A percentile compares a stretch with the other conserved stretches of the same genome.
phyloP scores from a whole-genome alignment of 1,284 basidiomycete genomes.

The Cerioporus squamosus region DNA sequence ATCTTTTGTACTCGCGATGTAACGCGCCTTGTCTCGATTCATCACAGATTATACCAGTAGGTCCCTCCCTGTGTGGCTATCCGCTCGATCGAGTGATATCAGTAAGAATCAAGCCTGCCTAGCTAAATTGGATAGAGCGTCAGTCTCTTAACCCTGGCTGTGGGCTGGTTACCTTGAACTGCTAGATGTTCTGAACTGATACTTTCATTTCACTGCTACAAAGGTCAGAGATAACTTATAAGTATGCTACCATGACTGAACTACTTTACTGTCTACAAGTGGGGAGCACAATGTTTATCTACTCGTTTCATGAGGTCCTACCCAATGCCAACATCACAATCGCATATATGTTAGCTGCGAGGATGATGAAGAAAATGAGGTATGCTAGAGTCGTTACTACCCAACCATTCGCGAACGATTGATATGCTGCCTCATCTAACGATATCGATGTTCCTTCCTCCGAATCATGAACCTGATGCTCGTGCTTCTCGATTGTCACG shows the following conservation, averaged over 20 bases:
- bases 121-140: slow-evolving; percentile 90
- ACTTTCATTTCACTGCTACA: no score
- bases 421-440: slow-evolving; percentile 35
- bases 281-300: not conserved
- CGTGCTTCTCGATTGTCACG: slow-evolving; percentile 22
- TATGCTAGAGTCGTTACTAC: slow-evolving; percentile 56
- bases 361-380: slow-evolving; percentile 62
- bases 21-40: no score
- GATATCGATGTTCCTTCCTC: slow-evolving; percentile 13
- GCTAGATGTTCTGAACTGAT: no score
- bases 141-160: slow-evolving; percentile 85
- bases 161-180: slow-evolving; percentile 57
- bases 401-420: slow-evolving; percentile 68
- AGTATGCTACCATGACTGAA: no score
- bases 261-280: no score
- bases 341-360: slow-evolving; percentile 73
- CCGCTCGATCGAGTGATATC: no score
- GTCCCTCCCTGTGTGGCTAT: no score
- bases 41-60: no score
- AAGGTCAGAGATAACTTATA: no score
- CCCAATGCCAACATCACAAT: slow-evolving; percentile 52
- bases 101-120: slow-evolving; percentile 56
- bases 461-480: slow-evolving; percentile 17
- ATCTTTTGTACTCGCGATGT: not conserved
- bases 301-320: slow-evolving; percentile 3